phyloP scores from a whole-genome alignment of 768 basidiomycete genomes.

The Tulasnella sp. region DNA sequence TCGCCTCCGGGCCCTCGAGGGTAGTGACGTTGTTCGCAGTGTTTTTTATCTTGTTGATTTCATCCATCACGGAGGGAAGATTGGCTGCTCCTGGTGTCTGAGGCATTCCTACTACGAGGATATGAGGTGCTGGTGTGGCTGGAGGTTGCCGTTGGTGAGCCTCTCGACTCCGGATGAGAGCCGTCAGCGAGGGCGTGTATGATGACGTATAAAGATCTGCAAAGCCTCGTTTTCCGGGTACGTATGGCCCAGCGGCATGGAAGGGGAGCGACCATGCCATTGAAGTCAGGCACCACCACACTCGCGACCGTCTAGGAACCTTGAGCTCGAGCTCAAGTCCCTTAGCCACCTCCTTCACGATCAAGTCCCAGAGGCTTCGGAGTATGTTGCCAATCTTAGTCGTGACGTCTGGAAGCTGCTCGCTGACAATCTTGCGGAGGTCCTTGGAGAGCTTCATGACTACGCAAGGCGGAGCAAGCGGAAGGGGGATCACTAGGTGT shows the following conservation, averaged over 20 bases:
- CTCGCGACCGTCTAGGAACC: not conserved
- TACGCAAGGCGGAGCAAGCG: not conserved
- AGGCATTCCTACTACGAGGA: not conserved
- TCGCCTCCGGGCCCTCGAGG: not conserved
- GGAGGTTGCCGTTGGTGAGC: not conserved
- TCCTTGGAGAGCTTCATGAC: not conserved
- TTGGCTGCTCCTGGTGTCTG: not conserved
- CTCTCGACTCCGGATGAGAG: not conserved
- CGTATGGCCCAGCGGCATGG: not conserved
- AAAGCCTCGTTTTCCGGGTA: not conserved
- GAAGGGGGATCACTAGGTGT: not conserved
- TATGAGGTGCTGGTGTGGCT: not conserved
- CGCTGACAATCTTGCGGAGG: not conserved
- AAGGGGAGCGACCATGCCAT: not conserved
- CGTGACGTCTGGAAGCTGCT: not conserved
- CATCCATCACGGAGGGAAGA: not conserved
- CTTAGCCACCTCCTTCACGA: not conserved
- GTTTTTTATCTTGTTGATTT: not conserved
- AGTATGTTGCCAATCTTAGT: not conserved
- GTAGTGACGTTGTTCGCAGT: not conserved
- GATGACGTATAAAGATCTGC: not conserved
- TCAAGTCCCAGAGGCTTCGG: not conserved
- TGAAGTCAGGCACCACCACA: constrained; percentile 1
- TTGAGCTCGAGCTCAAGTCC: not conserved
- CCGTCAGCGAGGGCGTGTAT: not conserved